phyloP scores from a whole-genome alignment of 805 yeast species.

The Monosporozyma yasuniensis region DNA sequence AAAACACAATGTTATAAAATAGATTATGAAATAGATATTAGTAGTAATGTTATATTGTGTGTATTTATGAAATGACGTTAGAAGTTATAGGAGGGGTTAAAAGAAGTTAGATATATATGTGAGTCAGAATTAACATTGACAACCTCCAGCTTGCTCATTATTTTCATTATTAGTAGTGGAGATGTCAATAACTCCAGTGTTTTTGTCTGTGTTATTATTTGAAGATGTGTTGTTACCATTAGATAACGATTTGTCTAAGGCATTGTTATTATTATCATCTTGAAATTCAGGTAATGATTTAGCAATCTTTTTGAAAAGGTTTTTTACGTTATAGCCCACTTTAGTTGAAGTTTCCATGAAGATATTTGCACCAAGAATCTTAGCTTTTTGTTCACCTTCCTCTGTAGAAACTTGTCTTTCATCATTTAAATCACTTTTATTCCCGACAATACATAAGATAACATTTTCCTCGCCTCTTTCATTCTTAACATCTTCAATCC shows the following conservation, averaged over 20 bases:
- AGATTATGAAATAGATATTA: background rate
- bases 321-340: conserved; percentile 88
- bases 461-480: conserved; percentile 86
- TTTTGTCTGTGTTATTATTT: conserved; percentile 25
- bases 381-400: conserved; percentile 76
- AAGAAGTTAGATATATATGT: too few relatives aligned
- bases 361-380: conserved; percentile 62
- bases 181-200: conserved; percentile 38
- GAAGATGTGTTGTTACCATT: conserved; percentile 26
- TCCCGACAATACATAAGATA: conserved; percentile 83
- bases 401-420: conserved; percentile 74
- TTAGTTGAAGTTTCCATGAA: conserved; percentile 92
- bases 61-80: background rate
- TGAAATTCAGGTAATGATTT: conserved; percentile 81
- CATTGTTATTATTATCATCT: conserved; percentile 22
- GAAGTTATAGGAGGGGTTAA: too few relatives aligned
- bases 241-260: conserved; percentile 10
- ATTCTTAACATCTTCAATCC: conserved; percentile 91
- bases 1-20: background rate
- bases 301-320: conserved; percentile 82
- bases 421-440: conserved; percentile 74
- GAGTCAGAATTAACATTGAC: conserved; percentile 31
- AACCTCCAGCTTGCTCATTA: conserved; percentile 28
- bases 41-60: background rate
- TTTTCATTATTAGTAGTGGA: conserved; percentile 30